phyloP scores from a whole-genome alignment of 225 moss, liverwort and hornwort genomes.

The Asterella californica region DNA sequence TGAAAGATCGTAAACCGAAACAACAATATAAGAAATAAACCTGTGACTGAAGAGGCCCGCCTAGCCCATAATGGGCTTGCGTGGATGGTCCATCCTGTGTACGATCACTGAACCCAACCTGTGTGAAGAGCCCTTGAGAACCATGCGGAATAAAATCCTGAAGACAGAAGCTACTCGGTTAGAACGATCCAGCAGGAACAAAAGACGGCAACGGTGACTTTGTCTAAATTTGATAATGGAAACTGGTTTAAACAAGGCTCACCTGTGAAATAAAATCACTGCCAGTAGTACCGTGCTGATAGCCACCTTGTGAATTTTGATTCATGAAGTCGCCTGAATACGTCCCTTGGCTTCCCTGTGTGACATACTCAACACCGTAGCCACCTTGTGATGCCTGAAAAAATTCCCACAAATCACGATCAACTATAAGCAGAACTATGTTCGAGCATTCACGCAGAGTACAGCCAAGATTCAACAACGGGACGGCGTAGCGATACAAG shows the following conservation, averaged over 20 bases:
- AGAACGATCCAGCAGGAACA: background rate
- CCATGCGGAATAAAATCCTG: constrained; percentile 94
- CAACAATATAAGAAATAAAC: constrained; percentile 24
- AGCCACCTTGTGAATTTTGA: constrained; percentile 77
- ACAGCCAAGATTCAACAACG: background rate
- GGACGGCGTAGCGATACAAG: too few species aligned
- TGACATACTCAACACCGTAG: constrained; percentile 83
- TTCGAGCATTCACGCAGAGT: background rate
- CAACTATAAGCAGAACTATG: background rate
- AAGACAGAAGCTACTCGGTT: background rate
- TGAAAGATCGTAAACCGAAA: too few species aligned
- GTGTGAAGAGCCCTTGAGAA: constrained; percentile 92
- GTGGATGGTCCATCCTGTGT: constrained; percentile 88
- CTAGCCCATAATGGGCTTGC: constrained; percentile 80
- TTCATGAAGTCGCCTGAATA: constrained; percentile 79
- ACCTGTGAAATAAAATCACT: constrained; percentile 89
- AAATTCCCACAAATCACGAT: background rate
- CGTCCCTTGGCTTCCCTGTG: constrained; percentile 72
- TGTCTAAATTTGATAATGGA: background rate
- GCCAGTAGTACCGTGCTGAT: constrained; percentile 64
- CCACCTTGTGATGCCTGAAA: constrained; percentile 54
- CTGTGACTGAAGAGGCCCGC: constrained; percentile 84
- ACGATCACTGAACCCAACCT: constrained; percentile 85
- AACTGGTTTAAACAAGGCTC: background rate
- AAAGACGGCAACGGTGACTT: background rate